A percentile compares a stretch with the other conserved stretches of the same genome.
Conservation (phyloP, 306 rosid genomes). For the Castanea crenata region DNA sequence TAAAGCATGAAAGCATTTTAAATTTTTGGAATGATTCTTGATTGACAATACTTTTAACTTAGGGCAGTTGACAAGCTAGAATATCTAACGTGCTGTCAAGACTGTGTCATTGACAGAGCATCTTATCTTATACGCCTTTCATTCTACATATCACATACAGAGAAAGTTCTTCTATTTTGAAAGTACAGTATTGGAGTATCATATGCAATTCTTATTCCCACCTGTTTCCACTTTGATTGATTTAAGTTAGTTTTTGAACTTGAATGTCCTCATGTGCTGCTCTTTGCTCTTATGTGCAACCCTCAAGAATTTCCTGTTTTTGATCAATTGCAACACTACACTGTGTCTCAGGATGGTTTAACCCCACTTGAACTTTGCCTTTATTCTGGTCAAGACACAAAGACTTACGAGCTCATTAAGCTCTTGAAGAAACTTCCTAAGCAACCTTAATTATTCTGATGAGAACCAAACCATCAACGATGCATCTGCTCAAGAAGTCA, state of each 20-base stretch:
- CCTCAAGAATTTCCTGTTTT: neutral
- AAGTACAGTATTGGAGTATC: neutral
- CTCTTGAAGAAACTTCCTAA: constrained; percentile 66
- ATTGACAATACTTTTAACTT: neutral
- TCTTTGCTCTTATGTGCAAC: neutral
- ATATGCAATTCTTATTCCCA: too few species aligned
- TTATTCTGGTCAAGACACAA: constrained; percentile 53
- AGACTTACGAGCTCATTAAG: constrained; percentile 79
- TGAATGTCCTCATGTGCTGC: neutral
- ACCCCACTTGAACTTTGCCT: constrained; percentile 89
- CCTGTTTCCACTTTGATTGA: neutral
- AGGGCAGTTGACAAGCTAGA: neutral
- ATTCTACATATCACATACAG: neutral
- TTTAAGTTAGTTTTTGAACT: neutral
- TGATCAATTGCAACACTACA: neutral
- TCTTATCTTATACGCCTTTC: neutral
- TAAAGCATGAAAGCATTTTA: neutral
- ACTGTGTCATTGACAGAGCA: neutral
- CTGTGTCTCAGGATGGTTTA: constrained; percentile 68
- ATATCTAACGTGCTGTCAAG: neutral
- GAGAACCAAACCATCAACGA: constrained; percentile 1
- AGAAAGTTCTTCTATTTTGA: neutral
- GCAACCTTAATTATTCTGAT: neutral
- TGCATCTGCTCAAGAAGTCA: neutral
- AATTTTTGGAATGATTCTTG: neutral